These are phyloP conservation scores for Volutella citrinella DNA, from an alignment of 2,329 filamentous ascomycete genomes.

Conservation along the genomic window DNA sequence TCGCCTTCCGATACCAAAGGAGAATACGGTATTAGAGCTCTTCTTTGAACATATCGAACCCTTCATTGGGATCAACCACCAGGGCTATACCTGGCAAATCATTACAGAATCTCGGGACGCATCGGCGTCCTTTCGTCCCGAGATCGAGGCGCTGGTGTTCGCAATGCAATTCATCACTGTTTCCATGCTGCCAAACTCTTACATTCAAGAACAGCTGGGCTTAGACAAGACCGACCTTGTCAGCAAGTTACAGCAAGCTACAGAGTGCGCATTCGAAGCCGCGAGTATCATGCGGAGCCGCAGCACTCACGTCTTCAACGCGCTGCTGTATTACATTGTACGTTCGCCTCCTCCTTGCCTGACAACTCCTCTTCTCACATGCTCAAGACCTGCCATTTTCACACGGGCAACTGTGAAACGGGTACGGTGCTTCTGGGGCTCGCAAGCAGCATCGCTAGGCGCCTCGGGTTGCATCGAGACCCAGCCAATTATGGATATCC, in stretches of 20 bases:
- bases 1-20: constrained; percentile 10
- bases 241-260: constrained; percentile 11
- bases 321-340: constrained; percentile 15
- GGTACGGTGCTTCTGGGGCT: constrained; percentile 12
- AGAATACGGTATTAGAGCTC: constrained; percentile 9
- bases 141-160: constrained; percentile 16
- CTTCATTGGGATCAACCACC: constrained; percentile 13
- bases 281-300: constrained; percentile 16
- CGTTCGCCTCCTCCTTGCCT: constrained; percentile 3
- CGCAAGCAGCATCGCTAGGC: constrained; percentile 13
- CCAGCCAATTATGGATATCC: constrained; percentile 15
- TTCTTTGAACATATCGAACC: constrained; percentile 15
- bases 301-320: constrained; percentile 13
- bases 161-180: constrained; percentile 12
- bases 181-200: constrained; percentile 7
- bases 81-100: constrained; percentile 14
- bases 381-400: constrained; percentile 13
- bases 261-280: constrained; percentile 11
- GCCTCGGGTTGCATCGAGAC: constrained; percentile 15
- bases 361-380: not conserved
- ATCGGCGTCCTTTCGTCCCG: constrained; percentile 3
- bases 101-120: constrained; percentile 11
- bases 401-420: constrained; percentile 14
- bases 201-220: constrained; percentile 10
- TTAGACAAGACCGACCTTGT: constrained; percentile 6